These are phyloP conservation scores for Linderina pennispora DNA, from an alignment of 192 early-diverging fungal species.

Conservation along the genomic window DNA sequence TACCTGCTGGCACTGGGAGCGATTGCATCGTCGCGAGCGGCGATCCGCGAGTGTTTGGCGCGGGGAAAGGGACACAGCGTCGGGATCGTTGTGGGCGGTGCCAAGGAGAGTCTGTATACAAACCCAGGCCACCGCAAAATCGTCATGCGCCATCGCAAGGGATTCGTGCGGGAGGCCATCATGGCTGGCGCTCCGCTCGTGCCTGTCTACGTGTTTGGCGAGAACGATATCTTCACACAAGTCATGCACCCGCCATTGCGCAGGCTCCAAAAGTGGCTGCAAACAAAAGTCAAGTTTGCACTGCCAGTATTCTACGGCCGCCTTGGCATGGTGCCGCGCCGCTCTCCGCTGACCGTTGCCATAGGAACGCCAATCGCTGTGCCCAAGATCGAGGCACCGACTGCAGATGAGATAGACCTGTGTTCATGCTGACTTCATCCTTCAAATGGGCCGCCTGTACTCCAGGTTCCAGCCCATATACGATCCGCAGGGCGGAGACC, in stretches of 20 bases:
- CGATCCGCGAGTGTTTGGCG: slow-evolving; percentile 71
- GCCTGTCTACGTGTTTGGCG: slow-evolving; percentile 90
- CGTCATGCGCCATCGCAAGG: slow-evolving; percentile 70
- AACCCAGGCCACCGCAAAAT: slow-evolving; percentile 61
- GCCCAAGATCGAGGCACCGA: slow-evolving; percentile 16
- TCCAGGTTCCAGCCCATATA: slow-evolving; percentile 37
- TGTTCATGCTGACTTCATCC: slow-evolving; percentile 29
- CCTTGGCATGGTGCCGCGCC: slow-evolving; percentile 43
- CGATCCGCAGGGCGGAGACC: slow-evolving; percentile 34
- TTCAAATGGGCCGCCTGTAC: slow-evolving; percentile 27
- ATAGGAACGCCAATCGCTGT: slow-evolving; percentile 32
- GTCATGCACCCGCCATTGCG: slow-evolving; percentile 60
- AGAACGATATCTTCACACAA: slow-evolving; percentile 87
- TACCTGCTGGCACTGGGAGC: slow-evolving; percentile 71
- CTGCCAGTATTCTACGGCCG: slow-evolving; percentile 80
- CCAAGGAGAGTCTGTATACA: slow-evolving; percentile 73
- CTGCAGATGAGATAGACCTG: slow-evolving; percentile 26
- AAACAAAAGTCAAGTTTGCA: slow-evolving; percentile 65
- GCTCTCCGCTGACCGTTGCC: slow-evolving; percentile 26
- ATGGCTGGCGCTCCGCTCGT: slow-evolving; percentile 74
- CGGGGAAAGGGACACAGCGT: slow-evolving; percentile 73
- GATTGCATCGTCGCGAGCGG: slow-evolving; percentile 66
- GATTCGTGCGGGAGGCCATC: slow-evolving; percentile 91
- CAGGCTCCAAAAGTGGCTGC: slow-evolving; percentile 62
- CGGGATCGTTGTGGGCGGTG: slow-evolving; percentile 89